These are phyloP conservation scores for Rhipidocladum racemiflorum DNA, from an alignment of 176 grass and related monocot species.

Conservation along the genomic window DNA sequence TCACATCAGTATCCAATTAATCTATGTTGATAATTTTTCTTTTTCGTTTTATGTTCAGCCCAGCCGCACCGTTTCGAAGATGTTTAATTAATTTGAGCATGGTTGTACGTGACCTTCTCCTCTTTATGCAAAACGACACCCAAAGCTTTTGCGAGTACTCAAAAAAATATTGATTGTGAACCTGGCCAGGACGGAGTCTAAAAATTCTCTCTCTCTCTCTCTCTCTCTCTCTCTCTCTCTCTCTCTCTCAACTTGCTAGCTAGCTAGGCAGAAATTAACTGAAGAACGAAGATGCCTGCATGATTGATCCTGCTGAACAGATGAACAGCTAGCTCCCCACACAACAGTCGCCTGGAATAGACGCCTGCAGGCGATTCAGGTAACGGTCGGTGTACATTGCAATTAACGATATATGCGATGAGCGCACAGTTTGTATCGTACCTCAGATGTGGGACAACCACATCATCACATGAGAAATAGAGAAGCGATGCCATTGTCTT, in stretches of 20 bases:
- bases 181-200: neutral
- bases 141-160: neutral
- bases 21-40: neutral
- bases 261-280: constrained; percentile 1
- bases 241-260: neutral
- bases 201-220: neutral
- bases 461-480: neutral
- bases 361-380: constrained; percentile 33
- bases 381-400: constrained; percentile 19
- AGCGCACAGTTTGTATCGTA: constrained; percentile 19
- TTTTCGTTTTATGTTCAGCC: neutral
- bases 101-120: neutral
- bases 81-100: neutral
- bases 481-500: neutral
- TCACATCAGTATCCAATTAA: neutral
- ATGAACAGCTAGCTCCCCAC: constrained; percentile 16
- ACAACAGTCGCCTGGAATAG: constrained; percentile 35
- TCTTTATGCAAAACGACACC: neutral
- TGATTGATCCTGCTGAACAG: constrained; percentile 34
- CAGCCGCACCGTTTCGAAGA: neutral
- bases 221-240: neutral
- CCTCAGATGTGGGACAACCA: constrained; percentile 2
- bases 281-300: constrained; percentile 1
- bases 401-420: neutral
- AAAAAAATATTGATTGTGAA: neutral